phyloP scores from a whole-genome alignment of 768 basidiomycete genomes.

The Podaxis rugospora region DNA sequence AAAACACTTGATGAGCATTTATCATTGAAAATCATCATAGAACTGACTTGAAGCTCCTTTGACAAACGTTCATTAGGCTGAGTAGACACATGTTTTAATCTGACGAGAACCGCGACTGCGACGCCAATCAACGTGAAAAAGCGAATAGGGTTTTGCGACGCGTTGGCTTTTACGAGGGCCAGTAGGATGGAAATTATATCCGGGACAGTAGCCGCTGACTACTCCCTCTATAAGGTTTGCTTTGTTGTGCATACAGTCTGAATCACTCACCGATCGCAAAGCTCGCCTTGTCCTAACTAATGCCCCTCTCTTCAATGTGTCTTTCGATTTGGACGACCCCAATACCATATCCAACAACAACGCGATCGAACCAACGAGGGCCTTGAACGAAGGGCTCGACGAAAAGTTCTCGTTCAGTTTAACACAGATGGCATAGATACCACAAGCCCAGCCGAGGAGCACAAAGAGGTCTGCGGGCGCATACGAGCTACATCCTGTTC shows the following conservation, averaged over 20 bases:
- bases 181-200: slow-evolving; percentile 52
- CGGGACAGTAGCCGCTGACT: slow-evolving; percentile 41
- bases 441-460: slow-evolving; percentile 68
- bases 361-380: slow-evolving; percentile 54
- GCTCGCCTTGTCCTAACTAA: slow-evolving; percentile 61
- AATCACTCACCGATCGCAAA: slow-evolving; percentile 52
- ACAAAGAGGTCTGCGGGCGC: slow-evolving; percentile 62
- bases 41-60: slow-evolving; percentile 40
- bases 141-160: slow-evolving; percentile 27
- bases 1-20: background rate
- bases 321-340: slow-evolving; percentile 47
- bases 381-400: slow-evolving; percentile 43
- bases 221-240: background rate
- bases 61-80: slow-evolving; percentile 37
- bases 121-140: slow-evolving; percentile 58
- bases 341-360: slow-evolving; percentile 58
- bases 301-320: slow-evolving; percentile 55
- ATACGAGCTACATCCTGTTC: slow-evolving; percentile 34
- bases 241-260: background rate
- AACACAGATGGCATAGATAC: slow-evolving; percentile 52
- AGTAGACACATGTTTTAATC: slow-evolving; percentile 54
- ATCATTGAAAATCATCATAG: background rate
- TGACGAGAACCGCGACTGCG: slow-evolving; percentile 64
- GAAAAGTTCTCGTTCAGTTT: slow-evolving; percentile 40
- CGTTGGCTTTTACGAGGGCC: slow-evolving; percentile 42